Conservation (phyloP, 2,329 filamentous ascomycete genomes). For the Pyrenochaeta sp. region DNA sequence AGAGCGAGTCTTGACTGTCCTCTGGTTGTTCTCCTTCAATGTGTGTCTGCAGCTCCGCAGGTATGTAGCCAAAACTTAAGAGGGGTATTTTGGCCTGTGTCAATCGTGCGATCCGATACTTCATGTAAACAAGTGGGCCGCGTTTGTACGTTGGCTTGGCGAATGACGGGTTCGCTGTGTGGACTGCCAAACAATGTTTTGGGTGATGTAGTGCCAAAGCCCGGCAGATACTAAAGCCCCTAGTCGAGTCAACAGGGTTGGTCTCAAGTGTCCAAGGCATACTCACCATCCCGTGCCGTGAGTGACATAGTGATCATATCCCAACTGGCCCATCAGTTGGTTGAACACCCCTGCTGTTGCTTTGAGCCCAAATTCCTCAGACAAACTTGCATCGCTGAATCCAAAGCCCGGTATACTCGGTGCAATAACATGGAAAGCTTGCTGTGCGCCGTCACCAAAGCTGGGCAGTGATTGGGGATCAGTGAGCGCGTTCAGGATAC, state of each 20-base stretch:
- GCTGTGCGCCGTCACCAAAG: constrained; percentile 26
- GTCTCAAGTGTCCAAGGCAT: not conserved
- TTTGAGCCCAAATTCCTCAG: constrained; percentile 59
- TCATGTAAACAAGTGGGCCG: constrained; percentile 61
- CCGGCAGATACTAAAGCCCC: constrained; percentile 55
- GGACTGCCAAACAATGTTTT: constrained; percentile 65
- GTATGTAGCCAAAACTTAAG: constrained; percentile 65
- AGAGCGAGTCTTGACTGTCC: not conserved
- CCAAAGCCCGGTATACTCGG: constrained; percentile 72
- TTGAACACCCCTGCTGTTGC: constrained; percentile 66
- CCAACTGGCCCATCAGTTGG: constrained; percentile 67
- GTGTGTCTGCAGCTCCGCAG: constrained; percentile 56
- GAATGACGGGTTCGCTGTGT: constrained; percentile 68
- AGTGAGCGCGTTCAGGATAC: constrained; percentile 64
- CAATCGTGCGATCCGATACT: constrained; percentile 63
- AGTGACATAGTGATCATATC: constrained; percentile 67
- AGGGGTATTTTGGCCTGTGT: constrained; percentile 51
- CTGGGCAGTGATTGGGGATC: constrained; percentile 58
- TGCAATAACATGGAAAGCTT: constrained; percentile 71
- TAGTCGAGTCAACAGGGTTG: constrained; percentile 22
- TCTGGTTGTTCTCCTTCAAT: not conserved
- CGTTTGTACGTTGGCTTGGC: constrained; percentile 57
- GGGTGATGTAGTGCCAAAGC: constrained; percentile 59
- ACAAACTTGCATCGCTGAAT: constrained; percentile 70
- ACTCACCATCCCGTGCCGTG: constrained; percentile 62